phyloP scores from a whole-genome alignment of 208 protist genomes.

The Novymonas esmeraldas region DNA sequence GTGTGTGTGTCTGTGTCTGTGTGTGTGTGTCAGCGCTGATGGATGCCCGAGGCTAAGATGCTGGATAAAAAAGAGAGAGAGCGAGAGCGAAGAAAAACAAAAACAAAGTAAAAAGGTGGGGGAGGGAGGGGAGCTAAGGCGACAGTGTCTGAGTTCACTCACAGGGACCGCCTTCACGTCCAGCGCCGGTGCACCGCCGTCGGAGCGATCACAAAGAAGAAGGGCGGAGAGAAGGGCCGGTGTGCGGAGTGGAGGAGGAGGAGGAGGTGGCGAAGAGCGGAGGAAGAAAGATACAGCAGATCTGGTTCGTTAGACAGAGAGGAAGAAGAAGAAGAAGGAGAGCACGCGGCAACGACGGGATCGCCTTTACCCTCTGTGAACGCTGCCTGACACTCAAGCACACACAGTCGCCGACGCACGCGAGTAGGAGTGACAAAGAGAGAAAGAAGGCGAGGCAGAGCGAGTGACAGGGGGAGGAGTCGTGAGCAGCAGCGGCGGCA shows the following conservation, averaged over 20 bases:
- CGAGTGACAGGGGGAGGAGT: background rate
- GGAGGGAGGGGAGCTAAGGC: background rate
- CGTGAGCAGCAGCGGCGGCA: background rate
- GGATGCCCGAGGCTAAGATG: too few species aligned
- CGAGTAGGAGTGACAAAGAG: too few species aligned
- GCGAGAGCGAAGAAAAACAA: too few species aligned
- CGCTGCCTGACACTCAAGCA: too few species aligned
- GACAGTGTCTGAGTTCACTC: background rate
- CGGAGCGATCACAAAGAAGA: too few species aligned
- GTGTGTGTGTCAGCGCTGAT: too few species aligned
- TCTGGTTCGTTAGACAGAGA: constrained; percentile 1
- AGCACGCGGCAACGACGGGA: background rate
- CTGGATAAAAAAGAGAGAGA: too few species aligned
- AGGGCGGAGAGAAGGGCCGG: background rate
- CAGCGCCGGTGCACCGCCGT: too few species aligned
- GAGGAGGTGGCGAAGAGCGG: background rate
- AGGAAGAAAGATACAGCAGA: background rate
- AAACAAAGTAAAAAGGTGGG: background rate
- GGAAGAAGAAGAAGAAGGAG: background rate
- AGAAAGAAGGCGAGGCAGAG: too few species aligned
- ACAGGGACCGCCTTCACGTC: too few species aligned
- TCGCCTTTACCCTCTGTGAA: too few species aligned
- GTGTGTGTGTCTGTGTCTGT: background rate
- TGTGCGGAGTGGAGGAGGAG: constrained; percentile 1
- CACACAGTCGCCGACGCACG: too few species aligned